Base-by-base conservation (phyloP, 2,329 filamentous ascomycete genomes). In the Fusarium dimerum region DNA sequence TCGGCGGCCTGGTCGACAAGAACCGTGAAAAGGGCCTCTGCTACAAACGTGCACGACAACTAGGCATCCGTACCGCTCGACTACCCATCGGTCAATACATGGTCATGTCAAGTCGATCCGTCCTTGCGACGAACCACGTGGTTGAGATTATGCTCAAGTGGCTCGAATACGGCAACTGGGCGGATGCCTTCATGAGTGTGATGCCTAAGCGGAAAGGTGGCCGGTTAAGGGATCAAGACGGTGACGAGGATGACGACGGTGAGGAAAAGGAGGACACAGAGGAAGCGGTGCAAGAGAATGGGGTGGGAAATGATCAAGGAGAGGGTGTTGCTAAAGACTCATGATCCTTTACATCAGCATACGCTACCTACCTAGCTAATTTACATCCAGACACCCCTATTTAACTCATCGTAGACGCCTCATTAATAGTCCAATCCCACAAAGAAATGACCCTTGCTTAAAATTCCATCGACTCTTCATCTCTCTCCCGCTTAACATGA, bases 1-100 rank as follows among this genome's bases (percentile, higher is more conserved):
- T 99, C 50, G 94, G 94, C 36, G 94, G 93, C 0, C 79, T 99
- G 36, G 94, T 99, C 26, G 94, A 99, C 75, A 92, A 92, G 74
- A 99, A 99, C 72, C 84, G 94, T 42, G 88, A 99, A 73, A 99
- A 99, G 76, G 92, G 90, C 1, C 79, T 99, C 38, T 99, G 94
- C 73, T 92, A 96, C 78, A 88, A 87, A 63, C 81, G 88, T 15
- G 94, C 94, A 0, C 78, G 82, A 48, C 84, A 87, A 49, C 80
- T 80, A 56, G 89, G 89, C 1, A 84, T 99, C 63, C 87, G 88
- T 58, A 97, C 94, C 0, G 94, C 93, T 2, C 92, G 91, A 68
- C 72, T 99, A 50, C 94, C 94, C 0, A 97, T 99, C 64, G 91
- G 92, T n/a, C 87, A 97, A 57, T 97, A 90, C 71, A 87, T 99